Percentiles rank a stretch among this genome's conserved stretches.
Evolutionary conservation across 2,329 filamentous ascomycete genomes (phyloP).

Genomic region (Calonectria crousiana): DNA sequence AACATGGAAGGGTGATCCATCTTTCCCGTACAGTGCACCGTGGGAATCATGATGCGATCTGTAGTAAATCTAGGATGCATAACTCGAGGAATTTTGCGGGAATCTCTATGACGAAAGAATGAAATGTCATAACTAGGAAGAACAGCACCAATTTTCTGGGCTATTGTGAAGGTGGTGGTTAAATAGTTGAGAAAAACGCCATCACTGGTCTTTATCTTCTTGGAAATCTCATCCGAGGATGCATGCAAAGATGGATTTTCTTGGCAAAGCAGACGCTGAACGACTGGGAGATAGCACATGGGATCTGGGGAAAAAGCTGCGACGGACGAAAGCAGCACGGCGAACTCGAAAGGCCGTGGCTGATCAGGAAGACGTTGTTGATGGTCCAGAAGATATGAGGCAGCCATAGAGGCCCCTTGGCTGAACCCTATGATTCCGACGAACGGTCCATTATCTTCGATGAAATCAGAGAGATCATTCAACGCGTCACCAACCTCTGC

Average conservation of each 20-base stretch:
- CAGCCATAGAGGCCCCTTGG: neutral
- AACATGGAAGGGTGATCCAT: neutral
- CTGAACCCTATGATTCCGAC: neutral
- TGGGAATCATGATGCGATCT: neutral
- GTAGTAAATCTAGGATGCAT: neutral
- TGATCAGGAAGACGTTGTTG: neutral
- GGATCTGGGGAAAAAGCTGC: neutral
- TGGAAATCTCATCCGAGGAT: neutral
- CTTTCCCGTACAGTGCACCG: neutral
- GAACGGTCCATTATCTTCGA: neutral
- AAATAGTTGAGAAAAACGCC: neutral
- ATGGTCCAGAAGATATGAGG: neutral
- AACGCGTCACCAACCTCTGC: neutral
- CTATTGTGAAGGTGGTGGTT: neutral
- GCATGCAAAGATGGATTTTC: neutral
- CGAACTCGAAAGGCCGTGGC: neutral
- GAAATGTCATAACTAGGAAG: neutral
- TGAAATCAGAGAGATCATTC: neutral
- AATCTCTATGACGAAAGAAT: neutral
- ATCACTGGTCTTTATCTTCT: neutral
- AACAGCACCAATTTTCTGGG: neutral
- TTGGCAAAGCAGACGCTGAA: neutral
- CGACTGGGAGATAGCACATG: neutral
- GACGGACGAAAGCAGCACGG: neutral
- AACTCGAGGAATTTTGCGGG: neutral